phyloP scores from a whole-genome alignment of 371 early-diverging fungal genomes.

The Syncephalastrum monosporum region DNA sequence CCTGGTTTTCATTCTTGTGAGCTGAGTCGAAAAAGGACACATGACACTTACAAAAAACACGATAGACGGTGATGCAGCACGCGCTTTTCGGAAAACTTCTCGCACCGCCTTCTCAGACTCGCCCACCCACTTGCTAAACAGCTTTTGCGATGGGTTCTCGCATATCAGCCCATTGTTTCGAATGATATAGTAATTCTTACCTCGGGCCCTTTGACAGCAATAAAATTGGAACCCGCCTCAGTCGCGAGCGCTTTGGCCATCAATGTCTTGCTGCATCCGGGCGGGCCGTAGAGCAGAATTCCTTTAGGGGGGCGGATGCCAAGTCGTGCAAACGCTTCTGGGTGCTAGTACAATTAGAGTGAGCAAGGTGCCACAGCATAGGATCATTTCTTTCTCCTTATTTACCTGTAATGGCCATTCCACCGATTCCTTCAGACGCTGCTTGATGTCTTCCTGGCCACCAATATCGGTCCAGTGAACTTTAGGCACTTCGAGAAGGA shows the following conservation, averaged over 20 bases:
- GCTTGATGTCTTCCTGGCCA: conserved; percentile 93
- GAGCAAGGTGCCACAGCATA: neutral
- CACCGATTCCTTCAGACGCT: conserved; percentile 94
- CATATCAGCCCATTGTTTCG: neutral
- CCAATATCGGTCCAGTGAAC: conserved; percentile 98
- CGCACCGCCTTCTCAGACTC: conserved; percentile 97
- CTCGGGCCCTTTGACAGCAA: conserved; percentile 98
- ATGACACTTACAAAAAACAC: conserved; percentile 88
- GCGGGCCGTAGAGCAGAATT: conserved; percentile 96
- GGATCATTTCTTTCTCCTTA: neutral
- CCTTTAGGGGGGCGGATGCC: conserved; percentile 96
- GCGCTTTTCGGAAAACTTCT: conserved; percentile 93
- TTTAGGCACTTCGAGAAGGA: conserved; percentile 90
- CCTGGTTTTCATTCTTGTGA: conserved; percentile 44
- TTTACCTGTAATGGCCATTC: conserved; percentile 95
- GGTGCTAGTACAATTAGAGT: conserved; percentile 55
- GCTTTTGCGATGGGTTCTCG: conserved; percentile 31
- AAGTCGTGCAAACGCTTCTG: conserved; percentile 83
- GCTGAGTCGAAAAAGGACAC: neutral
- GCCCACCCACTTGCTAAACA: conserved; percentile 98
- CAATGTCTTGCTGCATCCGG: conserved; percentile 97
- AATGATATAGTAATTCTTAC: conserved; percentile 27
- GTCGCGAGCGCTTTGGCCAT: conserved; percentile 98
- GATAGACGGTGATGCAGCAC: conserved; percentile 94
- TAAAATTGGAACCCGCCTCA: conserved; percentile 95